phyloP scores from a whole-genome alignment of 192 early-diverging fungal species.

The Coemansia sp. region DNA sequence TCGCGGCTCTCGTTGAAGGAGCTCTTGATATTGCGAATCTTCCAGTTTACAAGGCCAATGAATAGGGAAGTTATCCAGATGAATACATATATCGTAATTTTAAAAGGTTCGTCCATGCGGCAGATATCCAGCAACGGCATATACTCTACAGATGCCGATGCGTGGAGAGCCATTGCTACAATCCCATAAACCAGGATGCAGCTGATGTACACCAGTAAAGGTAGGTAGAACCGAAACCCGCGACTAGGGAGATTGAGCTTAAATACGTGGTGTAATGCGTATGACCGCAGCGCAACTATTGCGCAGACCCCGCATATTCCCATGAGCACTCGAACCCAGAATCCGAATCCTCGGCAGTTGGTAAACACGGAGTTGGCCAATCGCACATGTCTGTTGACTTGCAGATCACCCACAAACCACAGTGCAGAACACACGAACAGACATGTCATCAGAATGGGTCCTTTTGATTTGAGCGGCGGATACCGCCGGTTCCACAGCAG shows the following conservation, averaged over 20 bases:
- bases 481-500: conserved; percentile 35
- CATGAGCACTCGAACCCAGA: conserved; percentile 33
- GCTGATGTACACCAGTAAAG: conserved; percentile 10
- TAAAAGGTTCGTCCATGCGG: conserved; percentile 14
- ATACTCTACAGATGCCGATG: conserved; percentile 10
- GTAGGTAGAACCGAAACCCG: conserved; percentile 25
- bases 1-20: conserved; percentile 45
- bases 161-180: conserved; percentile 9
- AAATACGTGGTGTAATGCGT: conserved; percentile 30
- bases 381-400: conserved; percentile 29
- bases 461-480: conserved; percentile 39
- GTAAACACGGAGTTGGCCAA: conserved; percentile 9
- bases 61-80: conserved; percentile 14
- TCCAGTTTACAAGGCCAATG: conserved; percentile 20
- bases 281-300: conserved; percentile 20
- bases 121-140: conserved; percentile 18
- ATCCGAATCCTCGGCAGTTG: conserved; percentile 28
- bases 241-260: conserved; percentile 7
- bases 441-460: conserved; percentile 26
- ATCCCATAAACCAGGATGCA: conserved; percentile 17
- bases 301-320: conserved; percentile 26
- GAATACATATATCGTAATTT: conserved; percentile 22
- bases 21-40: conserved; percentile 36
- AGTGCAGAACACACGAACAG: conserved; percentile 13
- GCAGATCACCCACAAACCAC: conserved; percentile 44